A percentile compares a stretch with the other conserved stretches of the same genome.
These are phyloP conservation scores for Plasmopara muralis DNA, from an alignment of 352 stramenopile genomes.

Conservation along the genomic window DNA sequence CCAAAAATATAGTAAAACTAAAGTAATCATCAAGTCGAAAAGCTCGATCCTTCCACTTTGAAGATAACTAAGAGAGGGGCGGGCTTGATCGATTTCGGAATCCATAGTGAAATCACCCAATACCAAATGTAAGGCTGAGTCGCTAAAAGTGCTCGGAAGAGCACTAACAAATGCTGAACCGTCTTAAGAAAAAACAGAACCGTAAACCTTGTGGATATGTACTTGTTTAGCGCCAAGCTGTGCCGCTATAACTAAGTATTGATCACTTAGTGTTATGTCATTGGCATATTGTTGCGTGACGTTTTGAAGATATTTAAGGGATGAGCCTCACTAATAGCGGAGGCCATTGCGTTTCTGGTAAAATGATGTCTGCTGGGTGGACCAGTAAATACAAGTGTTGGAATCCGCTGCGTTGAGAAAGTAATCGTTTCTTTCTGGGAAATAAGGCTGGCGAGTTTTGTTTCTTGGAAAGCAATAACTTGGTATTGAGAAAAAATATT, in stretches of 20 bases:
- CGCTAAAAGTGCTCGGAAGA: not conserved
- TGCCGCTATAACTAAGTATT: not conserved
- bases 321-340: not conserved
- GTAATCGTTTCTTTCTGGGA: not conserved
- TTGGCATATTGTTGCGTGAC: not conserved
- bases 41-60: not conserved
- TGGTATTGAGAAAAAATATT: not conserved
- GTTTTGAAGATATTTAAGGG: not conserved
- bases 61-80: not conserved
- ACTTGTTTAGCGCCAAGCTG: not conserved
- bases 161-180: not conserved
- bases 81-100: not conserved
- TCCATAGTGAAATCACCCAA: not conserved
- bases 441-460: not conserved
- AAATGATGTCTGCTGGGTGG: not conserved
- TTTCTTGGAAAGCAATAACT: constrained; percentile 1
- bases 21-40: not conserved
- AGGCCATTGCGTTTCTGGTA: not conserved
- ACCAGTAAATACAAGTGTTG: not conserved
- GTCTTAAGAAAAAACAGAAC: not conserved
- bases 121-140: not conserved
- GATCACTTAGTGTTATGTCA: not conserved
- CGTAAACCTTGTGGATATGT: not conserved
- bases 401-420: not conserved
- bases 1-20: not conserved